These are phyloP conservation scores for Fraxinus platypoda DNA, from an alignment of 305 asterid species.

Conservation along the genomic window DNA sequence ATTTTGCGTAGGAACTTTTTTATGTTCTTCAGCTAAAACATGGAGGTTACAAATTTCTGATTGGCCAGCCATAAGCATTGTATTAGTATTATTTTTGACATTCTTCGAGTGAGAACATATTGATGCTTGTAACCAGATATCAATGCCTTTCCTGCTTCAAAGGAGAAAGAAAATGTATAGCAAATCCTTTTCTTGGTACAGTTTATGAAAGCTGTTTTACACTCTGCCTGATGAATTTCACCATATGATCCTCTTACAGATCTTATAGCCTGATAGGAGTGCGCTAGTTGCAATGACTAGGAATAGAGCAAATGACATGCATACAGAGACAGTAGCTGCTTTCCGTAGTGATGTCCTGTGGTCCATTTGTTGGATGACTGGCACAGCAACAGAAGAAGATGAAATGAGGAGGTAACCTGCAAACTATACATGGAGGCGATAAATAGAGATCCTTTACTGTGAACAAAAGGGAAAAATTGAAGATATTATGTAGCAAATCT, in stretches of 20 bases:
- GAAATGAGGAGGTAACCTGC: constrained; percentile 72
- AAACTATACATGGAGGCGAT: constrained; percentile 35
- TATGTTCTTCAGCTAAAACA: not conserved
- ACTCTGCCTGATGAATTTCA: constrained; percentile 22
- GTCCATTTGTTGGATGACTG: constrained; percentile 41
- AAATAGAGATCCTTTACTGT: not conserved
- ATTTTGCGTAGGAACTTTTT: not conserved
- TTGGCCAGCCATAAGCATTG: not conserved
- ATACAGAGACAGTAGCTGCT: constrained; percentile 46
- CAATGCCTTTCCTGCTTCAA: not conserved
- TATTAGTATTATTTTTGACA: not conserved
- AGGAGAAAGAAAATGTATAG: not conserved
- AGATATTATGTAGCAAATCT: not conserved
- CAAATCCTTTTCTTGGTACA: not conserved
- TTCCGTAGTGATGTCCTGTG: constrained; percentile 38
- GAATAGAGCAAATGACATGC: constrained; percentile 53
- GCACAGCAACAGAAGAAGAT: constrained; percentile 58
- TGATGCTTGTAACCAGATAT: not conserved
- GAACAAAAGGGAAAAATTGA: not conserved
- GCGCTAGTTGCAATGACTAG: constrained; percentile 43
- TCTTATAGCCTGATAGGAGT: constrained; percentile 64
- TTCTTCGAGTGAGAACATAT: not conserved
- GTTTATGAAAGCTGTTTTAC: not conserved
- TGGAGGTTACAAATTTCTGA: not conserved
- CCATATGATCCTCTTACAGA: constrained; percentile 72